Conservation (phyloP, 1,139 yeast genomes). For the Suhomyces choctaworum region DNA sequence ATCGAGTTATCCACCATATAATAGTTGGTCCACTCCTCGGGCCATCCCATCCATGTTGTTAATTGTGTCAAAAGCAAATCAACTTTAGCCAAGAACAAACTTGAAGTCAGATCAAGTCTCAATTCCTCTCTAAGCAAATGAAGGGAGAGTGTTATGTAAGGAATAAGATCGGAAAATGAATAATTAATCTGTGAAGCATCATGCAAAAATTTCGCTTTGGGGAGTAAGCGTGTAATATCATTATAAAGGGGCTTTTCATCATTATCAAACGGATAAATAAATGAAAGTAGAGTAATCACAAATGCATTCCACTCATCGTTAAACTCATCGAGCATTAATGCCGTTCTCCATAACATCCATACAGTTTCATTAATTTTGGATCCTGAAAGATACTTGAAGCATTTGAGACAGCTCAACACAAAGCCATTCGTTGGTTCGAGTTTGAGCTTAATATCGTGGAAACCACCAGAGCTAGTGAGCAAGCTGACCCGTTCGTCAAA, state of each 20-base stretch:
- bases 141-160: slow-evolving; percentile 64
- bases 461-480: slow-evolving; percentile 23
- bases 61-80: slow-evolving; percentile 61
- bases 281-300: slow-evolving; percentile 50
- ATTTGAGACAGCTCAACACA: slow-evolving; percentile 45
- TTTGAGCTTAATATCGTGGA: slow-evolving; percentile 35
- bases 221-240: slow-evolving; percentile 40
- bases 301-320: slow-evolving; percentile 67
- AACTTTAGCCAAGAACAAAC: slow-evolving; percentile 37
- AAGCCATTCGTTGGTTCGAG: slow-evolving; percentile 49
- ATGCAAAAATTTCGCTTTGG: slow-evolving; percentile 38
- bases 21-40: slow-evolving; percentile 60
- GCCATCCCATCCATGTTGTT: slow-evolving; percentile 75
- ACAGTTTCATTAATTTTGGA: slow-evolving; percentile 57
- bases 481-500: slow-evolving; percentile 33
- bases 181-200: slow-evolving; percentile 32
- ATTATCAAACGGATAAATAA: slow-evolving; percentile 44
- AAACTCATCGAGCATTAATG: slow-evolving; percentile 42
- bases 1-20: slow-evolving; percentile 39
- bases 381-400: slow-evolving; percentile 58
- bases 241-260: slow-evolving; percentile 23
- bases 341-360: slow-evolving; percentile 66
- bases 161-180: slow-evolving; percentile 50
- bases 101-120: slow-evolving; percentile 54
- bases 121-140: slow-evolving; percentile 80